Base-by-base conservation (phyloP, 2,329 filamentous ascomycete genomes). In the Penicillium sp. region DNA sequence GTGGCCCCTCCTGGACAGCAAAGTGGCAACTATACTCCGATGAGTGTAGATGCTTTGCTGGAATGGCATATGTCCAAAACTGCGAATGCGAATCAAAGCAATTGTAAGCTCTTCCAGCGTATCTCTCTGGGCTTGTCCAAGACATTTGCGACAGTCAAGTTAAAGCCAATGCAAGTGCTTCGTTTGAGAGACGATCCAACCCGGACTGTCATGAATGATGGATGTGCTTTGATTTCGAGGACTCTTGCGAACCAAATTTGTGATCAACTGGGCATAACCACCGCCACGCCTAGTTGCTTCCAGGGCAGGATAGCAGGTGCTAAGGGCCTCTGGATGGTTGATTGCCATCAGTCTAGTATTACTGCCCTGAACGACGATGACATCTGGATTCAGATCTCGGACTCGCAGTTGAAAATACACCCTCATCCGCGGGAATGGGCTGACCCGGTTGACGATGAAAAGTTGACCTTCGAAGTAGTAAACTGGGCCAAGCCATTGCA, bases 271-370 rank as follows among this genome's bases (percentile, higher is more conserved):
- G 78, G 77, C 0, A 71, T 81, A 10, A 62, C 70, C 0, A 69
- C 69, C 2, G 68, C 70, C 6, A 71, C 80, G 0, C 83, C 83
- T 0, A 81, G 81, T 53, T 78, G 73, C 3, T 82, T 84, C 27
- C 85, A 88, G 70, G 84, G 75, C 9, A 77, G 85, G 6, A 83
- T 87, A 55, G 79, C 77, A 19, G 84, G 85, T 1, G 82, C 83
- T 0, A 88, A 88, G 69, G 85, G 85, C 1, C 64, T 87, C 6
- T 87, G 85, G 85, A 82, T 84, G 69, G 75, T 85, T 1, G 82
- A 81, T 54, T 72, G 70, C 4, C 68, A 74, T 63, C 71, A 57
- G 65, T 75, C 68, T 8, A 53, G 56, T 17, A 53, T 61, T 38
- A 21, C 53, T 45, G 13, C 63, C 19, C 42, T 55, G 23, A 43